phyloP scores from a whole-genome alignment of 768 basidiomycete genomes.

The Tephrocybe sp. region DNA sequence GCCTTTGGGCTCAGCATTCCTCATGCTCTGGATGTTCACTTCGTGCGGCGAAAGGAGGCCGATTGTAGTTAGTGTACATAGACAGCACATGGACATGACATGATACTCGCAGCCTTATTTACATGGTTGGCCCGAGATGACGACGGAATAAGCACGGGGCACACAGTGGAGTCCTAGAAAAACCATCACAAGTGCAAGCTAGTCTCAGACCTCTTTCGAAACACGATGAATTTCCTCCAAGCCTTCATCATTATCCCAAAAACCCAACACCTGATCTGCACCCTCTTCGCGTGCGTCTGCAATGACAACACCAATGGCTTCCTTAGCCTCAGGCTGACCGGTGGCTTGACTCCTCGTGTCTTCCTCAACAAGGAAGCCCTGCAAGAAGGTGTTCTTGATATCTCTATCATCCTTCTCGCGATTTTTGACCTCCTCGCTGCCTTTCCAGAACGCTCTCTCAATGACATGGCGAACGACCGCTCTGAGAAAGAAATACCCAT shows the following conservation, averaged over 20 bases:
- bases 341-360: constrained; percentile 13
- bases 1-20: constrained; percentile 35
- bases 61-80: neutral
- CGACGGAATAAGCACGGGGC: neutral
- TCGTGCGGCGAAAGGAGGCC: constrained; percentile 17
- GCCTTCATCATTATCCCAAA: constrained; percentile 78
- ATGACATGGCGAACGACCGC: constrained; percentile 65
- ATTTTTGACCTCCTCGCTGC: constrained; percentile 63
- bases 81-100: too few species aligned
- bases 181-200: neutral
- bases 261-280: constrained; percentile 33
- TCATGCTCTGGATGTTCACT: constrained; percentile 29
- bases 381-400: constrained; percentile 40
- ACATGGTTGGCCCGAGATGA: neutral
- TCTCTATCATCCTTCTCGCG: constrained; percentile 54
- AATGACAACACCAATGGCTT: constrained; percentile 13
- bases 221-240: constrained; percentile 67
- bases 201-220: constrained; percentile 51
- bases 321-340: constrained; percentile 16
- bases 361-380: constrained; percentile 22
- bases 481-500: constrained; percentile 76
- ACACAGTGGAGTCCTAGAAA: neutral
- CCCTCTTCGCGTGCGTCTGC: constrained; percentile 13
- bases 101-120: too few species aligned
- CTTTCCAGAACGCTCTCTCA: constrained; percentile 76